Base-by-base conservation (phyloP, 345 rosid species). In the Pugionium dolabratum region DNA sequence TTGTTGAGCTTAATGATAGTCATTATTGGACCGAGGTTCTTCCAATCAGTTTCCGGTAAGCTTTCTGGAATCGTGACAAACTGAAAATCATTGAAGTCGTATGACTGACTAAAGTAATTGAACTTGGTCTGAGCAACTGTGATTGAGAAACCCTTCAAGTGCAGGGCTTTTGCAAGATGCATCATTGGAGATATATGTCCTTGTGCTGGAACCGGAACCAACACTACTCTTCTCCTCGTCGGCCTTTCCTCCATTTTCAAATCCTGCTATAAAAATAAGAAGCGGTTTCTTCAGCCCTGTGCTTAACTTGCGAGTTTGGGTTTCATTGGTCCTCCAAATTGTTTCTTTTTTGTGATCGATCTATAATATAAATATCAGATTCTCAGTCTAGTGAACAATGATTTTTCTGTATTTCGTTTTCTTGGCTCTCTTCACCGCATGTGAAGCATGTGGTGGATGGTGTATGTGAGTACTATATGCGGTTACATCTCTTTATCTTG, bases 151-250 rank as follows among this genome's bases (percentile, higher is more conserved):
- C 73, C 66, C 45, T 59, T 80, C 7, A 77, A 76, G 48, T 84
- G 69, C 30, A 86, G 84, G 45, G 79, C 39, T 37, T 79, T 52
- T 2, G 73, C 89, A 0, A 84, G 86, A 33, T 81, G 84, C 73
- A 85, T 79, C 82, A 82, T 81, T 1, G 91, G 88, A 54, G 67
- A 79, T 60, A 84, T 55, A 66, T 85, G 90, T 39, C 95, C 91
- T 54, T 82, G 86, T 6, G 79, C 67, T 42, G 90, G 88, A 29
- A 25, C 63, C 1, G 90, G 83, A 47, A 87, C 81, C 1, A 86
- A 50, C 7, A 68, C 29, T 37, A 68, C 0, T 3, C 64, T 59
- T 36, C n/a, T 59, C 44, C 18, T 49, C 26, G 11, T 34, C 2
- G 3, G n/a, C 32, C 6, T 49, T 2, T 69, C 59, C 42, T 50